Base-by-base conservation (phyloP, 1,284 basidiomycete species). In the Lentinula novae-zelandiae region DNA sequence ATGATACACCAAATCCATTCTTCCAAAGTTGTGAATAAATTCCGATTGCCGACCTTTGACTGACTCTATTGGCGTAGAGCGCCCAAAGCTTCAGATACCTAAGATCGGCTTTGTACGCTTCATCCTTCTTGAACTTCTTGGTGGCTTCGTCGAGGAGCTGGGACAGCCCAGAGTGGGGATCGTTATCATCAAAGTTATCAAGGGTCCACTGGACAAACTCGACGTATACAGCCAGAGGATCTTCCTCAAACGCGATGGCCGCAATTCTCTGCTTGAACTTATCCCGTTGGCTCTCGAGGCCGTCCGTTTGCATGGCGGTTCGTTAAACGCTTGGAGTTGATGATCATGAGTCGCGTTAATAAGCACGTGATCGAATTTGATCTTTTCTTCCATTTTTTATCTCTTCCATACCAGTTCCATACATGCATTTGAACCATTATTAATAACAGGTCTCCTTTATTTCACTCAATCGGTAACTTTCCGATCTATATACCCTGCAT, bases 21-120 rank as follows among this genome's bases (percentile, higher is more conserved):
- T 86, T 85, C 61, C 94, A 78, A 57, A 96, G 75, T 71, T 89
- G 90, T 33, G 84, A 78, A 74, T 90, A 94, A 62, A 94, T 83
- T 39, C 73, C 81, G 69, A 93, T 82, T 39, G 76, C 84, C 67
- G 72, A 71, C 2, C 78, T 71, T 64, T 76, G 77, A 65, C 85
- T 80, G 62, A 90, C 81, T 65, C 86, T 82, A 53, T 83, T 82
- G 1, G 92, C 87, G 71, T 95, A 95, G 62, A 89, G 78, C 15
- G 87, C 84, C 95, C 95, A 97, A 36, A 96, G 75, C 72, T 90
- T 92, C 53, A 98, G 81, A 73, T 98, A 97, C 44, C 96, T 83
- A 58, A 92, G 75, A 76, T 98, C 96, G 64, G 89, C 87, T 68
- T 86, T 86, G 75, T 96, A 98, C 33, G 87, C 78, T 38, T 82